Conservation (phyloP, 495 filamentous ascomycete genomes). For the Lasiosphaeria hispida region DNA sequence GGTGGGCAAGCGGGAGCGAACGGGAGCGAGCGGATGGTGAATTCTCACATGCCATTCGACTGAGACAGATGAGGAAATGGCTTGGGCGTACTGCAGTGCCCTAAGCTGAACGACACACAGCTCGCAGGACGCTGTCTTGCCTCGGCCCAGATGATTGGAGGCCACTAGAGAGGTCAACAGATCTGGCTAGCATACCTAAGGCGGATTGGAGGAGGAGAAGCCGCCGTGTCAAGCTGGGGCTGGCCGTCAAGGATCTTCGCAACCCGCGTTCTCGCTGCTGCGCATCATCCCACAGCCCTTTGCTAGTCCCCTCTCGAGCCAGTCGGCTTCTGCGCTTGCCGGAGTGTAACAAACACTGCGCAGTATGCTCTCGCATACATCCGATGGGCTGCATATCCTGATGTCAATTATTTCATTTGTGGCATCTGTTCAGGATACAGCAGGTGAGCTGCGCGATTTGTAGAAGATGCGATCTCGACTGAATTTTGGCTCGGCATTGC, state of each 20-base stretch:
- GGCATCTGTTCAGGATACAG: no score
- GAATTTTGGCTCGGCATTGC: no score
- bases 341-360: background rate
- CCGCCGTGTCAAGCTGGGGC: constrained; percentile 7
- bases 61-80: background rate
- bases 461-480: no score
- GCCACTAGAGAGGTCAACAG: background rate
- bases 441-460: no score
- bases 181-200: background rate
- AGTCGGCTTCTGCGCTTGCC: background rate
- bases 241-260: background rate
- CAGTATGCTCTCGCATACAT: no score
- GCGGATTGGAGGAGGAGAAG: background rate
- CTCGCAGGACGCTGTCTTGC: constrained; percentile 4
- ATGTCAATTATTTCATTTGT: no score
- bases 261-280: background rate
- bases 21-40: background rate
- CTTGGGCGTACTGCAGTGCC: constrained; percentile 5
- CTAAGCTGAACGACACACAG: constrained; percentile 12
- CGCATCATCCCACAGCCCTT: constrained; percentile 5
- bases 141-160: constrained; percentile 14
- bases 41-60: constrained; percentile 23
- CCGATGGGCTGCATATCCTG: no score
- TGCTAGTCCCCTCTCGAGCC: background rate
- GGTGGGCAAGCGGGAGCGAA: background rate